A percentile compares a stretch with the other conserved stretches of the same genome.
These are phyloP conservation scores for Apiospora sp. DNA, from an alignment of 2,329 filamentous ascomycete species.

Conservation along the genomic window DNA sequence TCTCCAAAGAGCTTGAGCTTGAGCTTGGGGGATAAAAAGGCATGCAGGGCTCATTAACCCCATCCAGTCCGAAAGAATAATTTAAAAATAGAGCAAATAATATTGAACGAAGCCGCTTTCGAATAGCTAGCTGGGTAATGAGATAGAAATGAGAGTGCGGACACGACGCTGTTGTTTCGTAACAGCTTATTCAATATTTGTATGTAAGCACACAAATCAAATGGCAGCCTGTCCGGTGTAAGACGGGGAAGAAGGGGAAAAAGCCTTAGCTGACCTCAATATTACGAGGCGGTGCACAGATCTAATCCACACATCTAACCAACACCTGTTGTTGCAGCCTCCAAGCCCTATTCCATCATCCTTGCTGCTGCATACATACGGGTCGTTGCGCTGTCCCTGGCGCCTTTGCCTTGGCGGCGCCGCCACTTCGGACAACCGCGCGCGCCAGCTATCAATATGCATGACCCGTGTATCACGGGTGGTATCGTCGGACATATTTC, in stretches of 20 bases:
- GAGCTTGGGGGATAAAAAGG: too few species aligned
- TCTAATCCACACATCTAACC: not conserved
- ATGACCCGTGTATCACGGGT: not conserved
- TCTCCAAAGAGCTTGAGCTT: too few species aligned
- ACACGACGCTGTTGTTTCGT: too few species aligned
- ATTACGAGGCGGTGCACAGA: not conserved
- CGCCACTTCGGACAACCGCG: slow-evolving; percentile 9
- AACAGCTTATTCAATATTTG: not conserved
- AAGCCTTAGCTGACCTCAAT: not conserved
- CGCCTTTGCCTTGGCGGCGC: not conserved
- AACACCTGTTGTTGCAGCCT: not conserved
- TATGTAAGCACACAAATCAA: not conserved
- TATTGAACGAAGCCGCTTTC: too few species aligned
- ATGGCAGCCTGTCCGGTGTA: not conserved
- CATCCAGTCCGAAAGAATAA: too few species aligned
- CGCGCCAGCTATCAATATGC: not conserved
- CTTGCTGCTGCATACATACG: not conserved
- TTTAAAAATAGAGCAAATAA: too few species aligned
- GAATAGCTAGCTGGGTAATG: too few species aligned
- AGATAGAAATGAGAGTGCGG: too few species aligned
- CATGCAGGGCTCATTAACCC: too few species aligned
- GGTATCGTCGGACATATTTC: not conserved
- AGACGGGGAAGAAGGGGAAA: not conserved
- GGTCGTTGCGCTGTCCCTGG: not conserved
- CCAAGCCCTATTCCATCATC: not conserved